Base-by-base conservation (phyloP, 306 rosid genomes). In the Prunus dulcis region DNA sequence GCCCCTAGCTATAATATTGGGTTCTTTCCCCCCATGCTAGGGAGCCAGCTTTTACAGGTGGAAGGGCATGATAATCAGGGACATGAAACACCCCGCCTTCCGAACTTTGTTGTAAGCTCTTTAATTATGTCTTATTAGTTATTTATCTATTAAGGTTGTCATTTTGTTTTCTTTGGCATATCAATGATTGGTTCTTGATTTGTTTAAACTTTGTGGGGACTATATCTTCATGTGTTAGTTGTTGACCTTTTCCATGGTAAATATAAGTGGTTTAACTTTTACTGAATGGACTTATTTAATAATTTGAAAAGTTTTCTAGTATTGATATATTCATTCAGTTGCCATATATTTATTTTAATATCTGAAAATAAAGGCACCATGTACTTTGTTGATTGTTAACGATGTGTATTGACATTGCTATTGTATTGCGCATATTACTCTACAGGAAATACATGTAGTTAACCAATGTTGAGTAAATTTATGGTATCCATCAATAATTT, bases 51-150 rank as follows among this genome's bases (percentile, higher is more conserved):
- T 64, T 32, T 76, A 34, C 86, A 64, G 7, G 67, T 68, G 49
- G 84, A 76, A 72, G 86, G 82, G 63, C 56, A 67, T 43, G 82
- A 79, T 25, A 22, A 50, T 61, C 84, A 57, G 52, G 65, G 53
- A 18, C 78, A 72, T 27, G 88, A 85, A 55, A 58, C 79, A 64
- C 69, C 81, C 53, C 76, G 57, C 12, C 34, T 32, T n/a, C 55
- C 84, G 2, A 81, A 75, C 78, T 55, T 82, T 66, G 83, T 69
- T 25, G 86, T 81, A 81, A 81, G 88, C 66, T 55, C 30, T 51
- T 58, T 43, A 67, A 75, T 18, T 64, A 56, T 6, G 64, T 69
- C 20, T 52, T 66, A 12, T 32, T 43, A 20, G n/a, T 27, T 75
- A 2, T 46, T 19, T 56, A 23, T 65, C 52, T 52, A 38, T 10